A percentile compares a stretch with the other conserved stretches of the same genome.
These are phyloP conservation scores for Myriangium duriaei DNA, from an alignment of 2,329 filamentous ascomycete species.

Conservation along the genomic window DNA sequence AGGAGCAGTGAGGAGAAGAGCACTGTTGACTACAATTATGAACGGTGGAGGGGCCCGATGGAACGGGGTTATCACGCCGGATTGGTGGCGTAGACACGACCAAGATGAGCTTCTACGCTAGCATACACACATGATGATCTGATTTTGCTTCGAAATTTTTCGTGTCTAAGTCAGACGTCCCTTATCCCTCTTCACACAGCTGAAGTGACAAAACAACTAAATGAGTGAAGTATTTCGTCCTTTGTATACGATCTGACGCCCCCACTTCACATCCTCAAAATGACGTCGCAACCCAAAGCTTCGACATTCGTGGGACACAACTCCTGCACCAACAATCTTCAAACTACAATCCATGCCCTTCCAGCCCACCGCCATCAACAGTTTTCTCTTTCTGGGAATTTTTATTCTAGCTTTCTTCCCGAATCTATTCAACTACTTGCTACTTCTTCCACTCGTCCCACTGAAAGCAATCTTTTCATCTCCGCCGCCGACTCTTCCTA, in stretches of 20 bases:
- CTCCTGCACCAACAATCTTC: constrained; percentile 3
- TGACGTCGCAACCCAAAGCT: constrained; percentile 9
- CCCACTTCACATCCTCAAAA: no score
- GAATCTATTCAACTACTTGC: constrained; percentile 29
- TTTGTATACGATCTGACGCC: no score
- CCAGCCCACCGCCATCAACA: constrained; percentile 23
- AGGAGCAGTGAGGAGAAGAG: constrained; percentile 12
- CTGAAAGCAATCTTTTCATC: constrained; percentile 13
- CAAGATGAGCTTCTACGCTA: no score
- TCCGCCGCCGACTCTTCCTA: constrained; percentile 21
- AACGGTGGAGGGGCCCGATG: not conserved
- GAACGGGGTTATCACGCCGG: not conserved
- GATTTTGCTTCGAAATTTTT: no score
- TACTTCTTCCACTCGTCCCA: constrained; percentile 25
- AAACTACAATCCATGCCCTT: constrained; percentile 15
- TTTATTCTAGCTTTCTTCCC: constrained; percentile 41
- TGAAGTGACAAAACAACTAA: no score
- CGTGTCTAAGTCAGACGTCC: no score
- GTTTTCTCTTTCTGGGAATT: constrained; percentile 34
- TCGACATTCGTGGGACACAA: constrained; percentile 11
- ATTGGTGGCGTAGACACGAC: no score
- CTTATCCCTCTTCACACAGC: no score
- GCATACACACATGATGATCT: no score
- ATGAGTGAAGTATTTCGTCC: no score
- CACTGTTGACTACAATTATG: not conserved